Conservation (phyloP, 805 yeast species). For the Suhomyces xylopsoci region DNA sequence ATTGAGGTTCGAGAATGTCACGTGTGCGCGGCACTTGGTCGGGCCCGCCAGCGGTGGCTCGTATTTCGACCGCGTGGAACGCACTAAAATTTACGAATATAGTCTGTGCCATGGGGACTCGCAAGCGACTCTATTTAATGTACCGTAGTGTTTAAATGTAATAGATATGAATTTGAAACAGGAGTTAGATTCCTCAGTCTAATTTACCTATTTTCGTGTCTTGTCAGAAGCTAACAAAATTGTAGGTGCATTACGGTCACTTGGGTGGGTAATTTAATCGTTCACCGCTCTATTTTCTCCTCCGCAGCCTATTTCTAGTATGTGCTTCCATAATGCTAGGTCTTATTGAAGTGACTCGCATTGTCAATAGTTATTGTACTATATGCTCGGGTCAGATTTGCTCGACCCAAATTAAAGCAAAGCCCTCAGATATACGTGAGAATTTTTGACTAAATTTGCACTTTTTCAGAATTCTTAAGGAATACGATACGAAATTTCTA, state of each 20-base stretch:
- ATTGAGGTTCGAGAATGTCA: neutral
- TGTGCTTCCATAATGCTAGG: neutral
- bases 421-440: too few species aligned
- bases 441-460: neutral
- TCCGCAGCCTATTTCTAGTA: neutral
- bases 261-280: too few species aligned
- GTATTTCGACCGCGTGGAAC: neutral
- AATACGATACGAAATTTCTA: too few species aligned
- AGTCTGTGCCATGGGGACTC: neutral
- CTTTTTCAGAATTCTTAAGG: neutral
- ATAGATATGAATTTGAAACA: too few species aligned
- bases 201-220: too few species aligned
- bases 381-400: neutral
- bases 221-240: too few species aligned
- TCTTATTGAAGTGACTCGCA: too few species aligned
- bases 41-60: neutral
- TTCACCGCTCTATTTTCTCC: neutral
- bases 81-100: neutral
- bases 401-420: neutral
- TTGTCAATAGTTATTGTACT: too few species aligned
- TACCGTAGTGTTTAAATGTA: too few species aligned
- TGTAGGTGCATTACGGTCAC: too few species aligned
- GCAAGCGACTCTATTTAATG: too few species aligned
- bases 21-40: neutral
- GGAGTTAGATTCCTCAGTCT: too few species aligned